Conservation (phyloP, 495 filamentous ascomycete genomes). For the Lindgomyces ingoldianus region DNA sequence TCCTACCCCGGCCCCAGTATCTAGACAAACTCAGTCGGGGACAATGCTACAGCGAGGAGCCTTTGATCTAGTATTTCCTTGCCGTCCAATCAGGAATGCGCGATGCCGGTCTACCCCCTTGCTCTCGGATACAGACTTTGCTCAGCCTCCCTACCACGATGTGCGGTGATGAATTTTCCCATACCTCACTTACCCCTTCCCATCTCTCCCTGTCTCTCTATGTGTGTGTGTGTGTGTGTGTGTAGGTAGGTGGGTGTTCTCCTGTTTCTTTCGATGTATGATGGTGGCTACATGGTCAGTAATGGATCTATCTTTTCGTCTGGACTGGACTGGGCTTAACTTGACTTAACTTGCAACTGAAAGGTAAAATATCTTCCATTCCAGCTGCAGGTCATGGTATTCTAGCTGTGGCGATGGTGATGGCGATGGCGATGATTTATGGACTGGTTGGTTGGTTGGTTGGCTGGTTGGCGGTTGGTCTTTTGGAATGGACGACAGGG, state of each 20-base stretch:
- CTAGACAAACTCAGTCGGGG: neutral
- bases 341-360: too few relatives aligned
- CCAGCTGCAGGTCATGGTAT: too few relatives aligned
- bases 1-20: neutral
- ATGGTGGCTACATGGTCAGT: neutral
- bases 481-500: neutral
- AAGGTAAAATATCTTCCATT: too few relatives aligned
- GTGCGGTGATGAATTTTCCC: conserved; percentile 7
- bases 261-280: neutral
- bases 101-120: conserved; percentile 18
- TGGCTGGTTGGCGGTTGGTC: neutral
- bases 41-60: neutral
- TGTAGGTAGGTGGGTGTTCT: neutral
- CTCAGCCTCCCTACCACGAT: neutral
- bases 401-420: too few relatives aligned
- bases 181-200: neutral
- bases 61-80: conserved; percentile 11
- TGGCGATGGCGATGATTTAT: neutral
- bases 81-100: conserved; percentile 8
- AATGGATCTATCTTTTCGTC: neutral
- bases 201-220: too few relatives aligned
- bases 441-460: neutral
- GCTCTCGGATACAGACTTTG: conserved; percentile 6
- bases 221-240: conserved; percentile 1
- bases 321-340: too few relatives aligned